Base-by-base conservation (phyloP, 2,329 filamentous ascomycete genomes). In the Sarocladium strictum region DNA sequence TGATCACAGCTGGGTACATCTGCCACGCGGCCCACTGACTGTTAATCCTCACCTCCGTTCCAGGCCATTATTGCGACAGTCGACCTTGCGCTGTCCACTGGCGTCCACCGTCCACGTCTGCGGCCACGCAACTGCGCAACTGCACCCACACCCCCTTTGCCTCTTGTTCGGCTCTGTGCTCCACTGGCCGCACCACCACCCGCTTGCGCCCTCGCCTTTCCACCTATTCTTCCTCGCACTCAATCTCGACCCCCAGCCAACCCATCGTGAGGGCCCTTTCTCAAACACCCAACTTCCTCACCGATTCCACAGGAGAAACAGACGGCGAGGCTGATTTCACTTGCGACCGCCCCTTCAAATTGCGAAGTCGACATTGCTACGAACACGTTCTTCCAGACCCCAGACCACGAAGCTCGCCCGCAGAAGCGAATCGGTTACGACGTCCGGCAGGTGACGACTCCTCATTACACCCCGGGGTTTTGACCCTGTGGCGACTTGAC, bases 401-500 rank as follows among this genome's bases (percentile, higher is more conserved):
- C 24, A 6, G 9, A n/a, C 6, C 37, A 7, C 6, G 7, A n/a
- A 7, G 9, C 17, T n/a, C 7, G 6, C 5, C 14, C 37, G 15
- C 17, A 15, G 7, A 40, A 38, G 35, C 27, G 47, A 51, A 7
- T 14, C 47, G 47, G 47, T 51, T 51, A 51, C 47, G 3, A 29
- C 26, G 29, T 51, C 47, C 17, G 29, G 17, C 17, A 21, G 27
- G 27, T 49, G 47, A 51, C 47, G 47, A 51, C 47, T 51, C 47
- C 29, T 51, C 47, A 19, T 21, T 12, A 33, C n/a, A 33, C 47
- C 47, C 47, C 47, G 6, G 27, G 47, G 26, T 3, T 29, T 29
- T 51, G 47, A 49, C n/a, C 27, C 47, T 51, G 58, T 60, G 58
- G 58, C 57, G 53, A 60, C 55, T 54, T 50, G n/a, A 50, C 57